phyloP scores from a whole-genome alignment of 2,329 filamentous ascomycete species.

The Fusarium mangiferae region DNA sequence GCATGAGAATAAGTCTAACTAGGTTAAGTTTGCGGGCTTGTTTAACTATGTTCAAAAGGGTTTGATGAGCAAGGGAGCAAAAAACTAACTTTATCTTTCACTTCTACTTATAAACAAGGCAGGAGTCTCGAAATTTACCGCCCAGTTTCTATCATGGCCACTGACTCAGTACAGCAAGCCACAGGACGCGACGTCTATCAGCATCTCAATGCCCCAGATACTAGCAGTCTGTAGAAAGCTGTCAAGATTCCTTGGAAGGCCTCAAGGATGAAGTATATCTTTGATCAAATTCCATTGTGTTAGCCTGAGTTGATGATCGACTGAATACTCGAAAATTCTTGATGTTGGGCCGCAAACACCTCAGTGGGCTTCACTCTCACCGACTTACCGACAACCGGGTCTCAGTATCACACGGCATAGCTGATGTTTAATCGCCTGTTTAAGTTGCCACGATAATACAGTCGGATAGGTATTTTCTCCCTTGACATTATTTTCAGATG shows the following conservation, averaged over 20 bases:
- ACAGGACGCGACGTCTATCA: neutral
- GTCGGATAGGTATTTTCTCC: neutral
- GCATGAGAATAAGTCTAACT: conserved; percentile 11
- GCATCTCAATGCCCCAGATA: neutral
- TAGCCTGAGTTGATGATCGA: neutral
- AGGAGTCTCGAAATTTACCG: neutral
- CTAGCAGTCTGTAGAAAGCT: neutral
- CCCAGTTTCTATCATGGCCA: neutral
- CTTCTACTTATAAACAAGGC: neutral
- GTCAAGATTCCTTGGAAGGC: neutral
- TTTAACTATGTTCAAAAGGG: neutral
- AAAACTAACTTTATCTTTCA: neutral
- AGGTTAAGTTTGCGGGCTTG: neutral
- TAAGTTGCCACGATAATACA: neutral
- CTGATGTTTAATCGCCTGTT: neutral
- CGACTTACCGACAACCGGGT: neutral
- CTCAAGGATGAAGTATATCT: neutral
- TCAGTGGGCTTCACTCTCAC: neutral
- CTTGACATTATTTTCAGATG: neutral
- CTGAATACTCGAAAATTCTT: neutral
- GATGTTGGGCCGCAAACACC: neutral
- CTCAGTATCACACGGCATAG: neutral
- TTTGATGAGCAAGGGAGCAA: neutral
- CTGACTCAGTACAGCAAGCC: neutral
- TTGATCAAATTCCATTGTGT: neutral